phyloP scores from a whole-genome alignment of 2,329 filamentous ascomycete species.

The Coniochaeta ligniaria region DNA sequence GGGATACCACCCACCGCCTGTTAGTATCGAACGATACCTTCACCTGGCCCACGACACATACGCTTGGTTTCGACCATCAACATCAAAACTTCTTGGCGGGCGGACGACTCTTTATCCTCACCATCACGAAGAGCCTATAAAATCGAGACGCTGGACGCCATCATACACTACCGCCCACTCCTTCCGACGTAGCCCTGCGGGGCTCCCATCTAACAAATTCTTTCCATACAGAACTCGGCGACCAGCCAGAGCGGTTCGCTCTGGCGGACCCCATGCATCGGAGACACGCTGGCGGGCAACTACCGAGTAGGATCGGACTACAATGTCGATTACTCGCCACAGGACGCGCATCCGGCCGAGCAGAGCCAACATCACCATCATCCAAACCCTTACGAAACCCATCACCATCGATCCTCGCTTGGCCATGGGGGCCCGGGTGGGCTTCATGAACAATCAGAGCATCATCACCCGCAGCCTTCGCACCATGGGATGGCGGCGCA shows the following conservation, averaged over 20 bases:
- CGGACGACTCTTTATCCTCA: slow-evolving; percentile 16
- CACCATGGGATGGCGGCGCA: slow-evolving; percentile 35
- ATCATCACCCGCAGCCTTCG: slow-evolving; percentile 27
- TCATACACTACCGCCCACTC: slow-evolving; percentile 5
- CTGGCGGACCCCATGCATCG: slow-evolving; percentile 70
- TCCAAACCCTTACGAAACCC: slow-evolving; percentile 54
- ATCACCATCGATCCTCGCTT: slow-evolving; percentile 40
- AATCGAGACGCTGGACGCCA: neutral
- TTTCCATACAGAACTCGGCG: slow-evolving; percentile 56
- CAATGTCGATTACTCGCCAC: slow-evolving; percentile 68
- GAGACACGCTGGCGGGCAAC: slow-evolving; percentile 66
- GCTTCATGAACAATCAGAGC: slow-evolving; percentile 39
- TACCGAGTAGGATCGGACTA: slow-evolving; percentile 65
- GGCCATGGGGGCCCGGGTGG: slow-evolving; percentile 38
- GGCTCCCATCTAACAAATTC: slow-evolving; percentile 47
- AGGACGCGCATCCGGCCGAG: slow-evolving; percentile 57
- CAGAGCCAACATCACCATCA: slow-evolving; percentile 59
- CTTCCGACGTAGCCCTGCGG: slow-evolving; percentile 42
- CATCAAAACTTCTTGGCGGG: slow-evolving; percentile 19
- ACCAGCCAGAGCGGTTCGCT: slow-evolving; percentile 69
- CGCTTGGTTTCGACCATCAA: slow-evolving; percentile 22
- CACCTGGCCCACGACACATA: slow-evolving; percentile 23
- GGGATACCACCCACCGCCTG: slow-evolving; percentile 3
- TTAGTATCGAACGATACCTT: slow-evolving; percentile 5
- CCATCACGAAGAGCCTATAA: slow-evolving; percentile 8